Evolutionary conservation across 1,284 basidiomycete genomes (phyloP).

Genomic region (Leccinum subrobustum): DNA sequence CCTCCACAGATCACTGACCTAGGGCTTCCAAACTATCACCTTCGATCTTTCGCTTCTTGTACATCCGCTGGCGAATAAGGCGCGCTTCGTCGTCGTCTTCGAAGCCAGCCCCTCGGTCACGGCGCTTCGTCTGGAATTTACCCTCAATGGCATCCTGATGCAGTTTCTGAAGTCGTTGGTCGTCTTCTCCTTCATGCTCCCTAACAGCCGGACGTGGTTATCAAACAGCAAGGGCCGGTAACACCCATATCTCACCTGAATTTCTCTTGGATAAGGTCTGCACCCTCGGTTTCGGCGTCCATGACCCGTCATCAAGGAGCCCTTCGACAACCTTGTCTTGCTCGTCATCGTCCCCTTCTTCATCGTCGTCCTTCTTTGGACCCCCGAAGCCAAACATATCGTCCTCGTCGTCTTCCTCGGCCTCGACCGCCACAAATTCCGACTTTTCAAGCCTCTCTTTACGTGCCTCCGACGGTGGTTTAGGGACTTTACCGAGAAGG

Average conservation of each 20-base stretch:
- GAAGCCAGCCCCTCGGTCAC: constrained; percentile 51
- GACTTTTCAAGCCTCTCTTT: constrained; percentile 44
- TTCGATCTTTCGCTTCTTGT: constrained; percentile 52
- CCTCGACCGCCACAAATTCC: constrained; percentile 64
- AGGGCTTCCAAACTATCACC: constrained; percentile 57
- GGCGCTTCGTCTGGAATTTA: constrained; percentile 56
- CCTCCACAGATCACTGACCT: constrained; percentile 40
- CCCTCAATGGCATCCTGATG: constrained; percentile 59
- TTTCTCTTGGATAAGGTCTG: constrained; percentile 59
- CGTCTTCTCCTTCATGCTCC: constrained; percentile 62
- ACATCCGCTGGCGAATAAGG: constrained; percentile 49
- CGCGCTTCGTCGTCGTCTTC: constrained; percentile 57
- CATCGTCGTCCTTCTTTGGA: constrained; percentile 39
- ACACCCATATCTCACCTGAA: constrained; percentile 45
- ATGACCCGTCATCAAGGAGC: constrained; percentile 64
- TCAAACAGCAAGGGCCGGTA: not conserved
- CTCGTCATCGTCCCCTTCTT: constrained; percentile 60
- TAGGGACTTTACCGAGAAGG: constrained; percentile 35
- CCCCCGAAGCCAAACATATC: constrained; percentile 57
- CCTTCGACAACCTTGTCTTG: constrained; percentile 52
- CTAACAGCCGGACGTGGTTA: constrained; percentile 36
- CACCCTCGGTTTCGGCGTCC: constrained; percentile 54
- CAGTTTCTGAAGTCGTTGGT: constrained; percentile 54
- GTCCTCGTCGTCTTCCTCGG: constrained; percentile 75
- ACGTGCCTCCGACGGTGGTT: constrained; percentile 30